Evolutionary conservation across 495 filamentous ascomycete species (phyloP), one percentile per base, ranked within the genome.

Genomic region (Parmelia sp.): DNA sequence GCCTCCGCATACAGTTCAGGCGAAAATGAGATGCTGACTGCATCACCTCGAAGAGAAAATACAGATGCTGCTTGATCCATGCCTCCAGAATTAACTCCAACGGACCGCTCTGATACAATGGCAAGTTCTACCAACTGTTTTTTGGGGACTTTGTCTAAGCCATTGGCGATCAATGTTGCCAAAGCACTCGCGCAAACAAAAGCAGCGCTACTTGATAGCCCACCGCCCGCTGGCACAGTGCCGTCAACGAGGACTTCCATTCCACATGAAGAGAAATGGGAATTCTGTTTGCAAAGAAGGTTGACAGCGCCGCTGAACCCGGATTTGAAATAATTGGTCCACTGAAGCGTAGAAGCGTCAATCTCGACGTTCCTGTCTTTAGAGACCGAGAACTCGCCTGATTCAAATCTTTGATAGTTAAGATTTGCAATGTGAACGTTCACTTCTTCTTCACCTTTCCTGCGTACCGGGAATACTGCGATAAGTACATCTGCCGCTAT

Each of bases 61-160:
- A 98, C 92, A 7, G 92, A 96, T 33, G 94, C 94, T n/a, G 91
- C 88, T 76, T 98, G 95, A 74, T 98, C 94, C 94, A 98, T 97
- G 85, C 92, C 94, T 72, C 94, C 94, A 8, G 92, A 95, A 74
- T 97, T 97, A 47, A 98, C 95, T 36, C 94, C 94, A 8, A 97
- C 95, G 19, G 90, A 88, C 35, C 95, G 82, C 77, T 98, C 94
- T 47, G 91, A 94, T 19, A 96, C 92, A 61, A 98, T 90, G 21
- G 94, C 91, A 42, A 97, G 78, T 71, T 96, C 91, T 1, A 92
- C 86, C 57, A 98, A 75, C 68, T 94, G 88, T 65, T 87, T 92
- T 80, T 96, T 97, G 71, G 93, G 86, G 40, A 97, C 86, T 57
- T 84, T 74, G 12, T 80, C 74, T 72, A 90, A 87, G 47, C 92